Percentiles rank a stretch among this genome's conserved stretches.
phyloP scores from a whole-genome alignment of 1,139 yeast genomes.

The Pichia sorboxylosa region DNA sequence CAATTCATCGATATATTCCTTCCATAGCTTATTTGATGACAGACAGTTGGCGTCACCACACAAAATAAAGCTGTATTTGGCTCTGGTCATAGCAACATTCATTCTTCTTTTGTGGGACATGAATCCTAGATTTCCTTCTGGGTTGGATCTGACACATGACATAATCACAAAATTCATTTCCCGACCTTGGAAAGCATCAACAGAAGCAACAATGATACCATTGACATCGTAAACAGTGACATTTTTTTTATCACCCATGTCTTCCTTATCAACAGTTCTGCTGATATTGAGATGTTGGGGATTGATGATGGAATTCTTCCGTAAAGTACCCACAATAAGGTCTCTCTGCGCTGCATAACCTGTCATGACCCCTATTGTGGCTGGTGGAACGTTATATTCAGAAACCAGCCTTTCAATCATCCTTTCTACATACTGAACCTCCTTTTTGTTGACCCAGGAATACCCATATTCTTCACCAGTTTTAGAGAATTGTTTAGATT shows the following conservation, averaged over 20 bases:
- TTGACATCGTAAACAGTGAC: conserved; percentile 44
- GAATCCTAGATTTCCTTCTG: conserved; percentile 70
- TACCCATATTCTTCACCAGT: conserved; percentile 18
- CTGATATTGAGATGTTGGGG: conserved; percentile 39
- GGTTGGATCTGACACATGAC: conserved; percentile 87
- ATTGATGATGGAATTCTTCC: conserved; percentile 41
- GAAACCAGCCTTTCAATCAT: conserved; percentile 38
- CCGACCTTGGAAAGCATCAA: conserved; percentile 94
- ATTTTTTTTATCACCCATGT: conserved; percentile 16
- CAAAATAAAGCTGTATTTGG: conserved; percentile 71
- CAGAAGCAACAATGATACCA: conserved; percentile 65
- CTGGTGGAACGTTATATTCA: conserved; percentile 39
- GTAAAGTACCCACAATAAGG: conserved; percentile 38
- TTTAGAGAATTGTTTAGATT: conserved; percentile 13
- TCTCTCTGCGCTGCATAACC: conserved; percentile 70
- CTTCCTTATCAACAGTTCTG: conserved; percentile 26
- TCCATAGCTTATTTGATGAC: conserved; percentile 43
- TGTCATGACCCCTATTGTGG: conserved; percentile 54
- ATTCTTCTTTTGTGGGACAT: conserved; percentile 80
- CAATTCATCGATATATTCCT: conserved; percentile 30
- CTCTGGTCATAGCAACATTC: conserved; percentile 89
- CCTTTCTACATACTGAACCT: conserved; percentile 35
- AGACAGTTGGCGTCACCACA: conserved; percentile 48
- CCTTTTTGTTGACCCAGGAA: conserved; percentile 33
- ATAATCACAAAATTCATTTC: conserved; percentile 84